A percentile compares a stretch with the other conserved stretches of the same genome.
Evolutionary conservation across 352 stramenopile genomes (phyloP).

Genomic region (Pythium coloratum): DNA sequence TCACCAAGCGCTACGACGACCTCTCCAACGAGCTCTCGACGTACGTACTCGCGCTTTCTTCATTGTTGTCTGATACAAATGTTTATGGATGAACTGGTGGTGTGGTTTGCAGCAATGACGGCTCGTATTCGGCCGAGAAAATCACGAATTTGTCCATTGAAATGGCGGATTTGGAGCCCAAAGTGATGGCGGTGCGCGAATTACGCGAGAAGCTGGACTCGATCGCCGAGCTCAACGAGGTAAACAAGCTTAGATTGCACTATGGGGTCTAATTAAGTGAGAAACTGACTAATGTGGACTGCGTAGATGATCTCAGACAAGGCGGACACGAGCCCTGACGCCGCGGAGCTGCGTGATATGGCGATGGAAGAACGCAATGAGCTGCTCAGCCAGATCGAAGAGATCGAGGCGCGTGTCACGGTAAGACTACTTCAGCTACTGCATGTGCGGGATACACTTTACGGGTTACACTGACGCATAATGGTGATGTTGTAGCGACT

Average conservation of each 20-base stretch:
- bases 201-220: slow-evolving; percentile 90
- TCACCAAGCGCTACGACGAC: slow-evolving; percentile 65
- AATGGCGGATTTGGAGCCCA: slow-evolving; percentile 78
- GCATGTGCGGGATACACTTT: too few relatives aligned
- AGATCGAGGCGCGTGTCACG: slow-evolving; percentile 64
- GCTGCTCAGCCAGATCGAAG: slow-evolving; percentile 46
- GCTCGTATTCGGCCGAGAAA: slow-evolving; percentile 65
- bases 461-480: too few relatives aligned
- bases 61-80: background rate
- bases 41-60: slow-evolving; percentile 28
- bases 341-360: slow-evolving; percentile 69
- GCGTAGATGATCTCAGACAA: slow-evolving; percentile 66
- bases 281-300: background rate
- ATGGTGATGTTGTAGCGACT: slow-evolving; percentile 34
- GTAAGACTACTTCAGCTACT: slow-evolving; percentile 21
- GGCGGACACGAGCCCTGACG: slow-evolving; percentile 46
- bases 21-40: slow-evolving; percentile 60
- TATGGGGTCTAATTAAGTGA: background rate
- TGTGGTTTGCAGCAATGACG: slow-evolving; percentile 55
- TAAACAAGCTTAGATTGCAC: slow-evolving; percentile 38
- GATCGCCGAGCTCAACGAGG: slow-evolving; percentile 87
- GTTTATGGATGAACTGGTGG: background rate
- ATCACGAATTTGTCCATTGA: slow-evolving; percentile 86
- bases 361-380: slow-evolving; percentile 73
- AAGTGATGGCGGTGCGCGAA: slow-evolving; percentile 64